A percentile compares a stretch with the other conserved stretches of the same genome.
Evolutionary conservation across 2,329 filamentous ascomycete species (phyloP).

Genomic region (Neofusicoccum cordaticola): DNA sequence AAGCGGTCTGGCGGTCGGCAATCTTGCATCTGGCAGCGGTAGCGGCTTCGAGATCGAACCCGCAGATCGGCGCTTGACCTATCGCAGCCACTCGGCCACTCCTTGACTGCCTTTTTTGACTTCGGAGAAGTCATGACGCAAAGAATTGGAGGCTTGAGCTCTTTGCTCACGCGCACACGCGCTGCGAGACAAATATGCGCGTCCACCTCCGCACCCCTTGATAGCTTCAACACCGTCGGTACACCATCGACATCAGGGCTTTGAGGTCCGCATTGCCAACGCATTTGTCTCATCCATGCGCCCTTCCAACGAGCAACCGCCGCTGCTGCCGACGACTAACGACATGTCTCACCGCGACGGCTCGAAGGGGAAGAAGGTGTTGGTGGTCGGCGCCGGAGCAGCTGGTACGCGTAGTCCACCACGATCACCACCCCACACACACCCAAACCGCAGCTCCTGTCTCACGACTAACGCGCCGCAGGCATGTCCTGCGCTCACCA

Average conservation of each 20-base stretch:
- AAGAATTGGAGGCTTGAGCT: background rate
- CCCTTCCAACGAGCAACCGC: background rate
- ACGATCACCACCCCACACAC: background rate
- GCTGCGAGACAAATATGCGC: background rate
- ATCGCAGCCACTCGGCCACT: background rate
- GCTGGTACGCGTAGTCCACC: slow-evolving; percentile 28
- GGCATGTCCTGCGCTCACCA: slow-evolving; percentile 65
- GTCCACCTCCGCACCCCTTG: background rate
- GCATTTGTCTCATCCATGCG: background rate
- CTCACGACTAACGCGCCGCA: slow-evolving; percentile 25
- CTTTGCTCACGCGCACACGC: background rate
- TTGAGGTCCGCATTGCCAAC: background rate
- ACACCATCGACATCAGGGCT: background rate
- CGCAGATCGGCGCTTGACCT: background rate
- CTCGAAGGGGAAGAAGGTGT: slow-evolving; percentile 29
- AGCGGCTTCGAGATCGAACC: background rate
- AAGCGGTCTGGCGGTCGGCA: slow-evolving; percentile 2
- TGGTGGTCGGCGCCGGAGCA: slow-evolving; percentile 41
- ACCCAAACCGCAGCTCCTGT: slow-evolving; percentile 6
- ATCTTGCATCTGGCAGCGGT: background rate
- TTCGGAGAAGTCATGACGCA: slow-evolving; percentile 12
- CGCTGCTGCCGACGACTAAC: slow-evolving; percentile 13
- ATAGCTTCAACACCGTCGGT: background rate
- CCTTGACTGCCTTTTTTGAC: background rate
- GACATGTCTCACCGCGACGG: background rate